Evolutionary conservation across 768 basidiomycete species (phyloP).

Genomic region (Suillus cothurnatus): DNA sequence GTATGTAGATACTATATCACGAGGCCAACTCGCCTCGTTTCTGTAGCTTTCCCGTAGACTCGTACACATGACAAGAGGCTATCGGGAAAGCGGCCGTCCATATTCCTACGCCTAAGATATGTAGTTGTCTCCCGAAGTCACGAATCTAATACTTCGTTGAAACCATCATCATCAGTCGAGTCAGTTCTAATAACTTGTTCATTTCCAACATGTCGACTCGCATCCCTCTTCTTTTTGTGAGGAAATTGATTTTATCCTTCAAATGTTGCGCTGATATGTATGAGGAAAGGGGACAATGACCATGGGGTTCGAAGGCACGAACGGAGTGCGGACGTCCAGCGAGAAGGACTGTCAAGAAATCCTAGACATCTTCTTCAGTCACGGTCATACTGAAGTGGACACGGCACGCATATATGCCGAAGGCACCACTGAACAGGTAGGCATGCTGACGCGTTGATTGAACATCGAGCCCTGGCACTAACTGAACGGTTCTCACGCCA

Average conservation of each 20-base stretch:
- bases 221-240: constrained; percentile 14
- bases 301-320: constrained; percentile 43
- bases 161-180: neutral
- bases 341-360: constrained; percentile 44
- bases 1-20: neutral
- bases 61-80: constrained; percentile 2
- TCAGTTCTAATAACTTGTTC: neutral
- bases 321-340: constrained; percentile 41
- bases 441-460: neutral
- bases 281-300: constrained; percentile 49
- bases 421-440: constrained; percentile 59
- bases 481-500: constrained; percentile 15
- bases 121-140: neutral
- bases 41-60: neutral
- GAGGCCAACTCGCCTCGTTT: neutral
- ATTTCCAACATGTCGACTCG: constrained; percentile 7
- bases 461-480: neutral
- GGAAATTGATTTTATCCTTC: neutral
- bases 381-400: constrained; percentile 51
- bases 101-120: neutral
- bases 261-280: neutral
- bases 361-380: constrained; percentile 43
- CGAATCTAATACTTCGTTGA: neutral
- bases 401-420: constrained; percentile 51
- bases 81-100: constrained; percentile 2